Conservation (phyloP, 2,329 filamentous ascomycete genomes). For the Ophiostoma sp. region DNA sequence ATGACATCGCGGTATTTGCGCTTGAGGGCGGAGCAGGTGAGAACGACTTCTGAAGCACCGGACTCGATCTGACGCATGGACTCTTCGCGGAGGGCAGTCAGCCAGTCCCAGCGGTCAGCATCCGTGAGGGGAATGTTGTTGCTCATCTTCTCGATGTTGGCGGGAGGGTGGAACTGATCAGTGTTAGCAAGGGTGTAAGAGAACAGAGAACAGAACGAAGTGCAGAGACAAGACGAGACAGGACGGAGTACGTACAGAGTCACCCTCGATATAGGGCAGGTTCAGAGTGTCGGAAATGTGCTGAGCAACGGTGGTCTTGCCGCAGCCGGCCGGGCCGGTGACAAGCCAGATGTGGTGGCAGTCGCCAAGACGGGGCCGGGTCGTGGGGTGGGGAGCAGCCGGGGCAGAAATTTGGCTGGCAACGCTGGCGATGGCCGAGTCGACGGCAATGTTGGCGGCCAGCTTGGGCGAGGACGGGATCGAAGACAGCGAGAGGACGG, state of each 20-base stretch:
- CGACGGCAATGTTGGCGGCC: background rate
- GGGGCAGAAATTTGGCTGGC: background rate
- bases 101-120: slow-evolving; percentile 96
- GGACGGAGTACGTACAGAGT: slow-evolving; percentile 51
- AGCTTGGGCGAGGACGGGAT: slow-evolving; percentile 20
- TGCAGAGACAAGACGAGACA: slow-evolving; percentile 16
- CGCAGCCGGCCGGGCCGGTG: slow-evolving; percentile 72
- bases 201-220: slow-evolving; percentile 8
- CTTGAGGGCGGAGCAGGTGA: slow-evolving; percentile 94
- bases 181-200: slow-evolving; percentile 30
- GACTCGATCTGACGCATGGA: slow-evolving; percentile 51
- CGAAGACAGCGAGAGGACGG: slow-evolving; percentile 2
- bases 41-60: slow-evolving; percentile 69
- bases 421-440: slow-evolving; percentile 4
- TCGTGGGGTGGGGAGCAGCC: background rate
- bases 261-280: slow-evolving; percentile 70
- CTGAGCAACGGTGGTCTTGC: slow-evolving; percentile 70
- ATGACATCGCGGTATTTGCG: slow-evolving; percentile 95
- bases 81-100: slow-evolving; percentile 69
- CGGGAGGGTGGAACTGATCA: slow-evolving; percentile 59
- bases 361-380: background rate
- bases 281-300: slow-evolving; percentile 57
- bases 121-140: slow-evolving; percentile 79
- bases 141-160: slow-evolving; percentile 89
- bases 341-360: slow-evolving; percentile 72